These are phyloP conservation scores for Phaeolepiota aurea DNA, from an alignment of 768 basidiomycete species.

Conservation along the genomic window DNA sequence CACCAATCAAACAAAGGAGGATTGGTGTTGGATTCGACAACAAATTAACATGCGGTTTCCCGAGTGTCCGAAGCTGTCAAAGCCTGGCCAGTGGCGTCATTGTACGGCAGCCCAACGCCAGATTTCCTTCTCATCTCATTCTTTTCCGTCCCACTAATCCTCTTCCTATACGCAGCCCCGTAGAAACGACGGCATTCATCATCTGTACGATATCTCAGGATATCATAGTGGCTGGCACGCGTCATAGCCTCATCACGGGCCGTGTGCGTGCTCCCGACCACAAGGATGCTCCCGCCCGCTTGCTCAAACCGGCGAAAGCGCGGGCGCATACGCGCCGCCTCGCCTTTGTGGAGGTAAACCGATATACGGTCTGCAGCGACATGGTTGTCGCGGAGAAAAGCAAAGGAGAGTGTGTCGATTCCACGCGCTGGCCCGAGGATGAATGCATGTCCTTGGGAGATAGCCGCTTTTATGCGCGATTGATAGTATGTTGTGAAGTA, in stretches of 20 bases:
- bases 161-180: constrained; percentile 11
- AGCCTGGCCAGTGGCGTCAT: too few species aligned
- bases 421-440: constrained; percentile 14
- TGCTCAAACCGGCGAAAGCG: constrained; percentile 9
- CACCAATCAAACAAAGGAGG: too few species aligned
- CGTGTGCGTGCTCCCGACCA: constrained; percentile 12
- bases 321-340: constrained; percentile 6
- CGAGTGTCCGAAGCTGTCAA: too few species aligned
- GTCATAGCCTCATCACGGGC: constrained; percentile 20
- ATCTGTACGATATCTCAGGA: constrained; percentile 17
- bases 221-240: constrained; percentile 19
- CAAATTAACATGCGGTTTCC: too few species aligned
- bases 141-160: constrained; percentile 18
- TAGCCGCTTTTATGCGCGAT: constrained; percentile 8
- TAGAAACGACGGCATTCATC: constrained; percentile 14
- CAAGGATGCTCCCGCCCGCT: constrained; percentile 10
- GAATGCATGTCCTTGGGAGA: constrained; percentile 13
- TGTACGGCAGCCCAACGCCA: too few species aligned
- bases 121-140: too few species aligned
- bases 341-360: constrained; percentile 12
- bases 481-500: constrained; percentile 13
- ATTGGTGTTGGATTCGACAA: too few species aligned
- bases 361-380: constrained; percentile 10
- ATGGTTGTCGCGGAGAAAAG: constrained; percentile 8
- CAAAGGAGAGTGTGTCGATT: constrained; percentile 12